phyloP scores from a whole-genome alignment of 2,329 filamentous ascomycete genomes.

The Epichloe gansuensis region DNA sequence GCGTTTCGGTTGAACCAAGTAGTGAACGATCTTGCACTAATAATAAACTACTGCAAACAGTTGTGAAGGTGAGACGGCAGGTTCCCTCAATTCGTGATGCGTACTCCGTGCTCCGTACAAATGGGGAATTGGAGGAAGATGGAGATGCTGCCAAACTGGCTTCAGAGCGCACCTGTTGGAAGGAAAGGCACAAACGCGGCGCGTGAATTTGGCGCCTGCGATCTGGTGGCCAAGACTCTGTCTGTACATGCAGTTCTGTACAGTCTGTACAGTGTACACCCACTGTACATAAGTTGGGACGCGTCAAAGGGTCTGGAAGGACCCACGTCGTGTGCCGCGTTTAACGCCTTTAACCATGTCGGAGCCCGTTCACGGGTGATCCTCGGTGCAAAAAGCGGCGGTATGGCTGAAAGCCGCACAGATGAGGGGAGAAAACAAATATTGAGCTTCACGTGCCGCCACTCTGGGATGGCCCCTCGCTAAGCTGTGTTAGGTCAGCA shows the following conservation, averaged over 20 bases:
- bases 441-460: not conserved
- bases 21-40: not conserved
- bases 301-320: constrained; percentile 1
- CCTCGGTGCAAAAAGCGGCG: not conserved
- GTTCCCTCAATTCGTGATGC: not conserved
- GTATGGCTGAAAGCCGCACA: not conserved
- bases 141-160: not conserved
- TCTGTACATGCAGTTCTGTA: too few species aligned
- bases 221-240: not conserved
- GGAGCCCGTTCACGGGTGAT: not conserved
- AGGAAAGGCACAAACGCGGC: not conserved
- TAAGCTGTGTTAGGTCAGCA: not conserved
- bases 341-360: too few species aligned
- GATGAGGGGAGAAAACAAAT: not conserved
- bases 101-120: not conserved
- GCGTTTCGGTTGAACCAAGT: not conserved
- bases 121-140: too few species aligned
- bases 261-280: too few species aligned
- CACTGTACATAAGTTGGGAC: not conserved
- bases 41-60: not conserved
- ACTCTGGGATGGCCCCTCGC: not conserved
- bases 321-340: not conserved
- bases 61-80: not conserved
- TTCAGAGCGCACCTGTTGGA: not conserved
- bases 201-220: constrained; percentile 5